phyloP scores from a whole-genome alignment of 2,329 filamentous ascomycete genomes.

The Lachnellula cervina region DNA sequence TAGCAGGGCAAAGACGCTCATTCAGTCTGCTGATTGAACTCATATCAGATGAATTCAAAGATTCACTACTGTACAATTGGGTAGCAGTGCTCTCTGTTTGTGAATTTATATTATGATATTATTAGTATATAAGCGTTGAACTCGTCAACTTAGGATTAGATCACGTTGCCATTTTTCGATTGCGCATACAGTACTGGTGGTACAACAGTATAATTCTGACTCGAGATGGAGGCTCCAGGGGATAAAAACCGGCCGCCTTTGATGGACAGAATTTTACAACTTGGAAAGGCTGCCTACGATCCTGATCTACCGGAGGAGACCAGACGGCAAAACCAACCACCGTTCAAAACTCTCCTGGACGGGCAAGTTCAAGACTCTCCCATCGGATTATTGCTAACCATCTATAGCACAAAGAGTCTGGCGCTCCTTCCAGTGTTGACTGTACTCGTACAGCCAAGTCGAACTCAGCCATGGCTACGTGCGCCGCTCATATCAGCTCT shows the following conservation, averaged over 20 bases:
- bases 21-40: too few species aligned
- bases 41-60: too few species aligned
- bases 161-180: neutral
- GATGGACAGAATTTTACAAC: conserved; percentile 26
- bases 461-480: conserved; percentile 56
- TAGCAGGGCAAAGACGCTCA: too few species aligned
- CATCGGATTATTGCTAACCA: conserved; percentile 10
- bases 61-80: too few species aligned
- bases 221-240: neutral
- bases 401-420: conserved; percentile 40
- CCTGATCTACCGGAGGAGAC: conserved; percentile 18
- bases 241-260: conserved; percentile 20
- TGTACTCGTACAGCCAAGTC: conserved; percentile 56
- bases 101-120: too few species aligned
- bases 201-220: neutral
- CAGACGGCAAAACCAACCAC: conserved; percentile 12
- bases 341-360: conserved; percentile 23
- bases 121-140: too few species aligned
- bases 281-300: conserved; percentile 28
- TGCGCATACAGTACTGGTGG: too few species aligned
- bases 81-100: too few species aligned
- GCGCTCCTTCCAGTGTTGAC: conserved; percentile 58
- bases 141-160: too few species aligned
- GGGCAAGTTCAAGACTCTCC: conserved; percentile 10
- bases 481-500: conserved; percentile 51